Evolutionary conservation across 768 basidiomycete genomes (phyloP), one percentile per base, ranked within the genome.

Genomic region (Leccinum sublutescens): DNA sequence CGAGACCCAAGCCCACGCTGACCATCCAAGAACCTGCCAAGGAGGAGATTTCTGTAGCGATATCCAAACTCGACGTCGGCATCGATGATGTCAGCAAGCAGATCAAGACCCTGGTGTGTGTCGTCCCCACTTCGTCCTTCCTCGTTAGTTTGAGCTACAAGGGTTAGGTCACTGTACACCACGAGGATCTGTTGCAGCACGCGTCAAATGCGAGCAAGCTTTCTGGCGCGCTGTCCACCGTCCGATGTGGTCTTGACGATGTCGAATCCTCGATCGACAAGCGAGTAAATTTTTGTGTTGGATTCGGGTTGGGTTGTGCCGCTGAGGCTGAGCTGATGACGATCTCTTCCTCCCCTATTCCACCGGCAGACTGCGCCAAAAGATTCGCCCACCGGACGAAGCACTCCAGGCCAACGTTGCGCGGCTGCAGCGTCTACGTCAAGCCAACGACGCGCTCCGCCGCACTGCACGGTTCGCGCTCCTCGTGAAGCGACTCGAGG

Each of bases 1-100:
- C 72, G 58, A 73, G 65, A 49, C 52, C 52, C 36, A 67, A 62
- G 25, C 2, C 45, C 0, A 58, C 68, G 21, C 64, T 78, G 14
- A 68, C 73, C 21, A 53, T 66, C 0, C 78, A 82, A 23, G 84
- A 86, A 52, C 81, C 82, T 6, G 80, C 84, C 21, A 91, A 87
- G 70, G 93, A 94, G 60, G 96, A 98, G 64, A 88, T 97, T 11
- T 90, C 91, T 3, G 82, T 92, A 3, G 93, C 93, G 3, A 88
- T 98, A 29, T 87, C 92, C 6, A 95, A 92, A 72, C 79, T 99
- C 4, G 89, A 87, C 61, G 83, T 87, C 67, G 91, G 88, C 0
- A 88, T 98, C 59, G 96, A 98, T 43, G 95, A 98, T 72, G 87
- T 96, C 19, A 87, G 88, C 27, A 92, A 88, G 71, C 93, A 98